These are phyloP conservation scores for Canna indica DNA, from an alignment of 176 grass and related monocot species.

Conservation along the genomic window DNA sequence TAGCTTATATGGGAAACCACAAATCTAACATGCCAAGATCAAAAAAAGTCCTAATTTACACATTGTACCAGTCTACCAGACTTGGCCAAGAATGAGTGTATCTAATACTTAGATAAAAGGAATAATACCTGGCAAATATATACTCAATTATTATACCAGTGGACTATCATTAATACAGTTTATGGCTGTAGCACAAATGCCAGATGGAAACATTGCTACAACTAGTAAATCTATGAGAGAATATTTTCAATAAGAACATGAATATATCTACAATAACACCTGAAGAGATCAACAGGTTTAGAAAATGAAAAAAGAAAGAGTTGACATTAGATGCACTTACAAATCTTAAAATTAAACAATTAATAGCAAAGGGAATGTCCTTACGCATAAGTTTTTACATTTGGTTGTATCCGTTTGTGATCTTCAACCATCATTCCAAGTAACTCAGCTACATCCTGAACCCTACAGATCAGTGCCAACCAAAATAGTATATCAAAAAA, in stretches of 20 bases:
- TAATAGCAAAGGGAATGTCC: conserved; percentile 10
- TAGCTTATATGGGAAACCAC: not conserved
- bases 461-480: conserved; percentile 36
- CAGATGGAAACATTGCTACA: not conserved
- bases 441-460: conserved; percentile 71
- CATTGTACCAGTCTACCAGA: no score
- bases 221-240: not conserved
- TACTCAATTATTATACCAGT: not conserved
- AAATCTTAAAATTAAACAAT: conserved; percentile 3
- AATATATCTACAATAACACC: not conserved
- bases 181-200: not conserved
- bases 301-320: not conserved
- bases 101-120: no score
- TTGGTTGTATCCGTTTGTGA: conserved; percentile 81
- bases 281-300: not conserved
- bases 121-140: no score
- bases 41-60: not conserved
- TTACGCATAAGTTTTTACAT: conserved; percentile 92
- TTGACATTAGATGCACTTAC: not conserved
- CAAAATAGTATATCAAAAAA: not conserved
- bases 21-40: not conserved
- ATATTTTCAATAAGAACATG: not conserved
- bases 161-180: not conserved
- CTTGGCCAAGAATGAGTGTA: no score
- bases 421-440: conserved; percentile 98